Base-by-base conservation (phyloP, 257 asterid genomes). In the Ocimum tenuiflorum region DNA sequence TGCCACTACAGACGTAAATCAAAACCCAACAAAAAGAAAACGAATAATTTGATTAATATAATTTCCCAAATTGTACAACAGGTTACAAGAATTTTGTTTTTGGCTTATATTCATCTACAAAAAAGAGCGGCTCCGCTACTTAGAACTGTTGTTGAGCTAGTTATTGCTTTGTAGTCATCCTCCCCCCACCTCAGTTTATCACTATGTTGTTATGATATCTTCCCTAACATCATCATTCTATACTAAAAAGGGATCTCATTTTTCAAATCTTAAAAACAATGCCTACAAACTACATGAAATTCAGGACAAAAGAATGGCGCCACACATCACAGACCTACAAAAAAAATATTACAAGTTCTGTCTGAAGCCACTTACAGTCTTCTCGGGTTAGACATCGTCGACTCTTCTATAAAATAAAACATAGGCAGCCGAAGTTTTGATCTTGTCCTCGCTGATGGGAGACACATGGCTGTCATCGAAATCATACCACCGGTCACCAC, bases 341-440 rank as follows among this genome's bases (percentile, higher is more conserved):
- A 69, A 64, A 58, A 62, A 43, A 60, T 58, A 51, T 69, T 62
- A 63, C 58, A 50, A n/a, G n/a, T n/a, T n/a, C n/a, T 48, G 41
- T 49, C 65, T 67, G 41, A 50, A 36, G 54, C 72, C 77, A 65
- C 81, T 69, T 63, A 56, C 81, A 38, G 63, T 64, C 70, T 49
- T 31, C 81, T 72, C 75, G 11, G 36, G 70, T 69, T 73, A 65
- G 74, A 46, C 67, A 43, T 87, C 91, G 78, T 83, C 83, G 24
- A 88, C 81, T 85, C 94, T 83, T 83, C 91, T 86, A 42, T 86
- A 88, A 65, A 86, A 91, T 52, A 91, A 74, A 72, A 91, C 94
- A 79, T 91, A 91, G 22, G 97, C 95, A 29, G 96, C 91, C 4
- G 95, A 85, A 67, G 91, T 84, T 79, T 85, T 91, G 80, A 91